Evolutionary conservation across 2,329 filamentous ascomycete genomes (phyloP).

Genomic region (Claviceps sp.): DNA sequence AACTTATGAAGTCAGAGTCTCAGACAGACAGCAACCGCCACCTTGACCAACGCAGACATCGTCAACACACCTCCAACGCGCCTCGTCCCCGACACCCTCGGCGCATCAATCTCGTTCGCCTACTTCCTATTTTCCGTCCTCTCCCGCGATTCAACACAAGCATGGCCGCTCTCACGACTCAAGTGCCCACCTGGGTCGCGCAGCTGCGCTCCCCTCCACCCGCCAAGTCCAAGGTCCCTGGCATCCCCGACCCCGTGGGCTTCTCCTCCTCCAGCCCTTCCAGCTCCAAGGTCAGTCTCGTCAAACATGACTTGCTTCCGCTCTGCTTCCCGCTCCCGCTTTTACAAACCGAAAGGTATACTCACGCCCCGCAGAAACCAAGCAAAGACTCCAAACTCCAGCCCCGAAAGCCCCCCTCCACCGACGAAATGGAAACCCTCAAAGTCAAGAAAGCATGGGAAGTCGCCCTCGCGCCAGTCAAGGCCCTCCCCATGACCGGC

Average conservation of each 20-base stretch:
- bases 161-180: conserved; percentile 23
- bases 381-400: conserved; percentile 35
- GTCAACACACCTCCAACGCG: not conserved
- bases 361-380: conserved; percentile 26
- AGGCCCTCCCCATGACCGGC: conserved; percentile 91
- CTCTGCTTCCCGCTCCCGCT: not conserved
- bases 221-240: conserved; percentile 49
- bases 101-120: not conserved
- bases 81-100: not conserved
- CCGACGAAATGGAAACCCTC: conserved; percentile 83
- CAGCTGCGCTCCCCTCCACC: conserved; percentile 61
- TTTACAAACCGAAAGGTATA: not conserved
- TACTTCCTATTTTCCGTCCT: not conserved
- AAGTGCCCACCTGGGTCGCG: conserved; percentile 62
- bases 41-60: not conserved
- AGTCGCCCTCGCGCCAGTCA: conserved; percentile 81
- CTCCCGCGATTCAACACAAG: not conserved
- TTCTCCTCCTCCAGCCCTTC: conserved; percentile 49
- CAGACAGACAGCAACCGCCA: not conserved
- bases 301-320: not conserved
- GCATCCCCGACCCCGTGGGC: conserved; percentile 75
- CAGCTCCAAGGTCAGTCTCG: conserved; percentile 40
- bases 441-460: conserved; percentile 99
- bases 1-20: too few species aligned
- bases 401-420: conserved; percentile 52